Evolutionary conservation across 768 basidiomycete genomes (phyloP).

Genomic region (Boletus vermiculosoides): DNA sequence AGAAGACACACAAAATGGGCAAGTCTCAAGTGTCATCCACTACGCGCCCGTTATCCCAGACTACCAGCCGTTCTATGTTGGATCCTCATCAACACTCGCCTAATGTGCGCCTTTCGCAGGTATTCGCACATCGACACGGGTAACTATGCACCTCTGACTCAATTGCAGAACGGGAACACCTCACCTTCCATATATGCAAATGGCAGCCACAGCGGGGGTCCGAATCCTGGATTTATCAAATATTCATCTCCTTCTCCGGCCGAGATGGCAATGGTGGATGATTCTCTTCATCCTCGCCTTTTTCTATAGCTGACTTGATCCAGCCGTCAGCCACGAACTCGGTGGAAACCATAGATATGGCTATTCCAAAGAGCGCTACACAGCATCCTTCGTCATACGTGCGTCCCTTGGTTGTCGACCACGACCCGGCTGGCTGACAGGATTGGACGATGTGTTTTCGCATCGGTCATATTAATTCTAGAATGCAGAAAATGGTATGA

Average conservation of each 20-base stretch:
- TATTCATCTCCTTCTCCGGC: slow-evolving; percentile 5
- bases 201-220: not conserved
- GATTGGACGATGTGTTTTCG: not conserved
- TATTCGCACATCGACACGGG: slow-evolving; percentile 6
- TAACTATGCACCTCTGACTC: slow-evolving; percentile 14
- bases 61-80: slow-evolving; percentile 1
- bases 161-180: slow-evolving; percentile 12
- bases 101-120: slow-evolving; percentile 9
- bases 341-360: slow-evolving; percentile 13
- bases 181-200: slow-evolving; percentile 15
- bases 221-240: slow-evolving; percentile 10
- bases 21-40: slow-evolving; percentile 6
- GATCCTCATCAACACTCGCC: slow-evolving; percentile 16
- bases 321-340: slow-evolving; percentile 6
- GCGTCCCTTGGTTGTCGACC: slow-evolving; percentile 1
- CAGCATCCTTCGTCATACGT: slow-evolving; percentile 5
- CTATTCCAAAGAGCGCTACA: slow-evolving; percentile 4
- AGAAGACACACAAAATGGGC: slow-evolving; percentile 15
- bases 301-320: slow-evolving; percentile 11
- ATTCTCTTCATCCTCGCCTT: slow-evolving; percentile 3
- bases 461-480: slow-evolving; percentile 2
- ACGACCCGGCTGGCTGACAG: not conserved
- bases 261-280: slow-evolving; percentile 16
- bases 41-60: slow-evolving; percentile 4
- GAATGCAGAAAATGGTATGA: slow-evolving; percentile 5